Percentiles rank a stretch among this genome's conserved stretches.
phyloP scores from a whole-genome alignment of 768 basidiomycete genomes.

The Lactarius psammicola region DNA sequence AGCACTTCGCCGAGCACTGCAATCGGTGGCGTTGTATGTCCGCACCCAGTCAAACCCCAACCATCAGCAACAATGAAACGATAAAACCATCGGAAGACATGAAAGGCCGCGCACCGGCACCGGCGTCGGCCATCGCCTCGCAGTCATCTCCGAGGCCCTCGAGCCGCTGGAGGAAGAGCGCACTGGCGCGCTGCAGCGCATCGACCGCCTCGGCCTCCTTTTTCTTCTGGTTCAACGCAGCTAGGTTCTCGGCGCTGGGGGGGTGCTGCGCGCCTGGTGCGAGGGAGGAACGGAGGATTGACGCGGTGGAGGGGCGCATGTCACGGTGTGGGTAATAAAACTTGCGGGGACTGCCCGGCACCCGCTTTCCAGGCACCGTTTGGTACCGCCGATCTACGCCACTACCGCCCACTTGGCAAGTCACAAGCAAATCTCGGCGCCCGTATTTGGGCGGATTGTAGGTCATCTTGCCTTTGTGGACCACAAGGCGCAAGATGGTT shows the following conservation, averaged over 20 bases:
- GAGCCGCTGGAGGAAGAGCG: constrained; percentile 63
- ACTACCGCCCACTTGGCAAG: not conserved
- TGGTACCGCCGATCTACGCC: not conserved
- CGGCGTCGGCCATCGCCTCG: constrained; percentile 75
- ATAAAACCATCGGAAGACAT: not conserved
- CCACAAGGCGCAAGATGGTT: not conserved
- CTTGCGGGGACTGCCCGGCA: not conserved
- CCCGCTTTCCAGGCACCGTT: not conserved
- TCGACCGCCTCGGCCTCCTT: constrained; percentile 76
- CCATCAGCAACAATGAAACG: not conserved
- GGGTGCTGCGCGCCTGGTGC: constrained; percentile 44
- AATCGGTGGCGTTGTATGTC: not conserved
- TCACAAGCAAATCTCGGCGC: not conserved
- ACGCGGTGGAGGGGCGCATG: constrained; percentile 11
- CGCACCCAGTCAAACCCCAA: not conserved
- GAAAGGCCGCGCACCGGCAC: constrained; percentile 47
- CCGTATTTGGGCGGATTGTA: not conserved
- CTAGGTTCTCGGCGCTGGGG: constrained; percentile 47
- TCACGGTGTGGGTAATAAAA: not conserved
- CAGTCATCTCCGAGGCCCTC: constrained; percentile 69
- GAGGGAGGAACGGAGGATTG: constrained; percentile 44
- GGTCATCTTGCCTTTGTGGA: not conserved
- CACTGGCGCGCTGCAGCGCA: constrained; percentile 64
- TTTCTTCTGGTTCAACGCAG: constrained; percentile 72
- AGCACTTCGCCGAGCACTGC: constrained; percentile 75